Evolutionary conservation across 257 asterid species (phyloP).

Genomic region (Plantago elongata): DNA sequence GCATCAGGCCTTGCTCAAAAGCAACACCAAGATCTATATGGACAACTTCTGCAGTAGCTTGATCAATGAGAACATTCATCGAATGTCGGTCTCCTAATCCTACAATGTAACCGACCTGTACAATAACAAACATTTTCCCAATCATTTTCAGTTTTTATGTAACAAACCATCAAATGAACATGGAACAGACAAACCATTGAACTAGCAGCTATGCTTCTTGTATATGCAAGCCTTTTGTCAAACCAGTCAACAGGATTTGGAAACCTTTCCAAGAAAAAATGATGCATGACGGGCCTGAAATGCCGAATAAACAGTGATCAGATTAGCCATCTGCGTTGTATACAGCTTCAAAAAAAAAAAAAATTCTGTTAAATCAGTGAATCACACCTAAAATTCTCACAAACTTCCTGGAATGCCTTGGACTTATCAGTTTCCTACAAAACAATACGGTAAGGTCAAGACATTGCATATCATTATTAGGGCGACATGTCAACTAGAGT

Average conservation of each 20-base stretch:
- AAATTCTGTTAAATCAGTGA: not conserved
- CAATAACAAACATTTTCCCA: conserved; percentile 7
- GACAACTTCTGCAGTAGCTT: conserved; percentile 95
- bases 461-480: not conserved
- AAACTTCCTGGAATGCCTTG: conserved; percentile 82
- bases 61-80: conserved; percentile 89
- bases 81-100: conserved; percentile 99
- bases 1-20: conserved; percentile 99
- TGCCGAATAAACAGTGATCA: conserved; percentile 20
- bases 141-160: not conserved
- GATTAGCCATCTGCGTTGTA: conserved; percentile 17
- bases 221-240: conserved; percentile 92
- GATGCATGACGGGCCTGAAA: conserved; percentile 96
- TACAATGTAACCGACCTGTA: conserved; percentile 93
- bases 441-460: conserved; percentile 19
- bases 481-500: no score
- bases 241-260: conserved; percentile 93
- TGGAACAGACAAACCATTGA: conserved; percentile 66
- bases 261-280: conserved; percentile 96
- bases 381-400: conserved; percentile 67
- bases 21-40: conserved; percentile 99
- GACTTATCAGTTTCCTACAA: conserved; percentile 75
- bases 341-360: conserved; percentile 19
- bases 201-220: conserved; percentile 98
- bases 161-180: not conserved